Percentiles rank a stretch among this genome's conserved stretches.
phyloP scores from a whole-genome alignment of 2,329 filamentous ascomycete species.

The Cytospora schulzeri region DNA sequence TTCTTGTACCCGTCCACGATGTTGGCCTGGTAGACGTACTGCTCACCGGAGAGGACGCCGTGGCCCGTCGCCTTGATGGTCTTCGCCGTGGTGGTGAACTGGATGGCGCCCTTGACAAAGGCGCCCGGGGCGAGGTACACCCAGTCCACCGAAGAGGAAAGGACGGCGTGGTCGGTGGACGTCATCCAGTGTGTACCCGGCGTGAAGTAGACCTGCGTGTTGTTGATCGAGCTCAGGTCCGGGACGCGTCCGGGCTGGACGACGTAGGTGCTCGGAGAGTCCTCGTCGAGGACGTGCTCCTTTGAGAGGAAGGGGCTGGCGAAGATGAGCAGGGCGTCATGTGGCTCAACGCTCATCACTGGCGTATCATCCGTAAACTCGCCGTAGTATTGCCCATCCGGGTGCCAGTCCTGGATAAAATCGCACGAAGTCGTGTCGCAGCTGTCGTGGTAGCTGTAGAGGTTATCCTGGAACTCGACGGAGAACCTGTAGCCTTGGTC shows the following conservation, averaged over 20 bases:
- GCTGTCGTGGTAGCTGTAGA: slow-evolving; percentile 34
- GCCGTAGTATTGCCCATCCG: slow-evolving; percentile 32
- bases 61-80: slow-evolving; percentile 38
- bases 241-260: slow-evolving; percentile 33
- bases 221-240: slow-evolving; percentile 27
- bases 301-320: slow-evolving; percentile 34
- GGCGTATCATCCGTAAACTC: slow-evolving; percentile 27
- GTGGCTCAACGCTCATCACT: slow-evolving; percentile 35
- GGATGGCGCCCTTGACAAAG: slow-evolving; percentile 42
- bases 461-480: slow-evolving; percentile 38
- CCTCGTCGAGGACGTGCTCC: slow-evolving; percentile 30
- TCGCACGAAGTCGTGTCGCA: slow-evolving; percentile 9
- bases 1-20: slow-evolving; percentile 34
- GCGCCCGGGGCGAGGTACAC: slow-evolving; percentile 38
- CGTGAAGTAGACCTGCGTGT: slow-evolving; percentile 32
- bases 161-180: slow-evolving; percentile 15
- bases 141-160: slow-evolving; percentile 30
- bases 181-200: slow-evolving; percentile 39
- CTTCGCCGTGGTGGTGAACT: slow-evolving; percentile 34
- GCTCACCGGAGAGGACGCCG: slow-evolving; percentile 42
- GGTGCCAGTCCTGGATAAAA: slow-evolving; percentile 21
- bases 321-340: slow-evolving; percentile 37
- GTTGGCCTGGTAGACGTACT: slow-evolving; percentile 43
- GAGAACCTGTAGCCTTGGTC: slow-evolving; percentile 36
- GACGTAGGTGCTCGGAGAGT: slow-evolving; percentile 27